phyloP scores from a whole-genome alignment of 768 basidiomycete genomes.

The Cyclocybe cylindracea region DNA sequence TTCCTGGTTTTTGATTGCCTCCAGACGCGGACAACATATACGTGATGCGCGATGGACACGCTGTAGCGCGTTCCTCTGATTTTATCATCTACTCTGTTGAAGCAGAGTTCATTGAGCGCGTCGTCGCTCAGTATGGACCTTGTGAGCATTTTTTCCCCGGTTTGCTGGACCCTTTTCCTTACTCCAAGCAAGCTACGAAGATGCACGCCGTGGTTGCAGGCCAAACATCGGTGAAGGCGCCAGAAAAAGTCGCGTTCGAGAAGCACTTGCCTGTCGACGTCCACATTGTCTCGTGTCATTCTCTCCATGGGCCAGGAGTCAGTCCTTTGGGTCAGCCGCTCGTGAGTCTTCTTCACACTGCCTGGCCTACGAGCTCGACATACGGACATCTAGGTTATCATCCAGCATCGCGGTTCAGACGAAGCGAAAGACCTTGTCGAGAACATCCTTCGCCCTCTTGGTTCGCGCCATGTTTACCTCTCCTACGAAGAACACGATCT shows the following conservation, averaged over 20 bases:
- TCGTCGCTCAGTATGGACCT: conserved; percentile 91
- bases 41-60: conserved; percentile 79
- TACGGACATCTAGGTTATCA: conserved; percentile 65
- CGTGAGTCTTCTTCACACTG: conserved; percentile 42
- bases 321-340: conserved; percentile 88
- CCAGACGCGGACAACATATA: conserved; percentile 61
- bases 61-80: conserved; percentile 86
- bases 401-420: conserved; percentile 81
- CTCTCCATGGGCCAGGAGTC: conserved; percentile 91
- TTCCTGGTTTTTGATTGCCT: not conserved
- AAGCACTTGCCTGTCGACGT: conserved; percentile 82
- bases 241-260: conserved; percentile 90
- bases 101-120: conserved; percentile 79
- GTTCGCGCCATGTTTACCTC: conserved; percentile 86
- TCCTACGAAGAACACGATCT: conserved; percentile 96
- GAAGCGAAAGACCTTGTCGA: conserved; percentile 78
- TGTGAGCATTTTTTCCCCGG: conserved; percentile 51
- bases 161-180: not conserved
- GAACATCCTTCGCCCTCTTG: conserved; percentile 74
- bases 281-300: conserved; percentile 91
- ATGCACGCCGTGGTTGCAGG: conserved; percentile 90
- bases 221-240: conserved; percentile 96
- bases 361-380: not conserved
- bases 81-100: conserved; percentile 96
- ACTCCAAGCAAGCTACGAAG: conserved; percentile 71